Conservation (phyloP, 495 filamentous ascomycete genomes). For the Daldinia concentrica region DNA sequence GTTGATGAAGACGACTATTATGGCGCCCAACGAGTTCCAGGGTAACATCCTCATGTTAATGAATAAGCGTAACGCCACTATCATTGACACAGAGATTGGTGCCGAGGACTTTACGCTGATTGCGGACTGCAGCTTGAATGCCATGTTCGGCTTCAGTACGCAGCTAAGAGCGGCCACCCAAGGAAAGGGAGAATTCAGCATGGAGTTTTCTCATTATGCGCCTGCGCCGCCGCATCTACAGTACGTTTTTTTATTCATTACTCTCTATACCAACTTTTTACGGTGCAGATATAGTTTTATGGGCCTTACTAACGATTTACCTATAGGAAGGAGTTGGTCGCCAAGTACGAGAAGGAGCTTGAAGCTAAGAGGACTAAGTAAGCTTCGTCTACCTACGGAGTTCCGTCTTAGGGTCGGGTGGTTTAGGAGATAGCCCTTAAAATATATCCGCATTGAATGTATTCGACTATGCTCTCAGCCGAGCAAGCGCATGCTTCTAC, state of each 20-base stretch:
- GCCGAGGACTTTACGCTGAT: conserved; percentile 94
- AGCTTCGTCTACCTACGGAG: neutral
- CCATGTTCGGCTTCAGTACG: conserved; percentile 96
- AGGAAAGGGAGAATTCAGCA: conserved; percentile 98
- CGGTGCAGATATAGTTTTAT: neutral
- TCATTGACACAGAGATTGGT: conserved; percentile 95
- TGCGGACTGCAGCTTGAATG: conserved; percentile 91
- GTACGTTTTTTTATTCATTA: conserved; percentile 59
- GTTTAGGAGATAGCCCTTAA: neutral
- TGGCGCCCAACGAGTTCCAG: conserved; percentile 97
- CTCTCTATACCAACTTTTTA: neutral
- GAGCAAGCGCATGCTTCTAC: neutral
- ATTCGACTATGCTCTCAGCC: neutral
- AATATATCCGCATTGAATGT: neutral
- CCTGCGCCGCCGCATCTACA: conserved; percentile 88
- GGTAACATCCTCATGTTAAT: conserved; percentile 92
- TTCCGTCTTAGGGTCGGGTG: neutral
- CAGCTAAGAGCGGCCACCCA: conserved; percentile 93
- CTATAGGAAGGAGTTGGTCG: conserved; percentile 82
- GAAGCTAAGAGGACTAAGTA: conserved; percentile 69
- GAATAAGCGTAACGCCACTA: conserved; percentile 96
- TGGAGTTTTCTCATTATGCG: conserved; percentile 98
- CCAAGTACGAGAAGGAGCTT: conserved; percentile 86
- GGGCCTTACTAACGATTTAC: conserved; percentile 25
- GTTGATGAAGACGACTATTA: conserved; percentile 97